Evolutionary conservation across 2,329 filamentous ascomycete species (phyloP).

Genomic region (Ceratocystis alfenasii): DNA sequence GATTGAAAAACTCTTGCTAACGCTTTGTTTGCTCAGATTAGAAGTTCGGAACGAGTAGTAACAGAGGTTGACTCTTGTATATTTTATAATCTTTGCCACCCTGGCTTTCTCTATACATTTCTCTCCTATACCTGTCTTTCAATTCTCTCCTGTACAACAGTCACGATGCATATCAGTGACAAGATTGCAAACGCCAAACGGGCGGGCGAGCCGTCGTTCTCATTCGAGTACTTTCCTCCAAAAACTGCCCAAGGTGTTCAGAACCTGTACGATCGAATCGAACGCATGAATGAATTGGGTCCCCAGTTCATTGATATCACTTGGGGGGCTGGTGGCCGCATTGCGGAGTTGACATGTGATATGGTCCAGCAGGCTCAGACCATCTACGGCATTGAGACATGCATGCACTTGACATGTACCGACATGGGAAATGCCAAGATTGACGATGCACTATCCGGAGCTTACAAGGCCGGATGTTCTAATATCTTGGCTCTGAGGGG

Average conservation of each 20-base stretch:
- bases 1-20: neutral
- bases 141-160: slow-evolving; percentile 27
- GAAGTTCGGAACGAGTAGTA: neutral
- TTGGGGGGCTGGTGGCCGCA: slow-evolving; percentile 88
- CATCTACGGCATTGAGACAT: slow-evolving; percentile 91
- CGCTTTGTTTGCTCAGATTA: neutral
- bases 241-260: slow-evolving; percentile 97
- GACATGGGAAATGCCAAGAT: slow-evolving; percentile 93
- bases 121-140: neutral
- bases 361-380: slow-evolving; percentile 96
- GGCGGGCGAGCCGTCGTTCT: slow-evolving; percentile 77
- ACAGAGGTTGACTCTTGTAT: slow-evolving; percentile 9
- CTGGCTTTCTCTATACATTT: slow-evolving; percentile 3
- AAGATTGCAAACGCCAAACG: slow-evolving; percentile 75
- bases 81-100: neutral
- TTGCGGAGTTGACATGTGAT: slow-evolving; percentile 86
- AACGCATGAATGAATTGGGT: slow-evolving; percentile 91
- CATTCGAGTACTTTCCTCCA: slow-evolving; percentile 98
- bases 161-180: slow-evolving; percentile 79
- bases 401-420: slow-evolving; percentile 97
- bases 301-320: slow-evolving; percentile 97
- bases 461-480: slow-evolving; percentile 90
- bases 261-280: slow-evolving; percentile 98
- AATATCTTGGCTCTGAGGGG: slow-evolving; percentile 92
- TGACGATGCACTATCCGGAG: slow-evolving; percentile 72